A percentile compares a stretch with the other conserved stretches of the same genome.
phyloP scores from a whole-genome alignment of 345 rosid species.

The Gossypium longicalyx region DNA sequence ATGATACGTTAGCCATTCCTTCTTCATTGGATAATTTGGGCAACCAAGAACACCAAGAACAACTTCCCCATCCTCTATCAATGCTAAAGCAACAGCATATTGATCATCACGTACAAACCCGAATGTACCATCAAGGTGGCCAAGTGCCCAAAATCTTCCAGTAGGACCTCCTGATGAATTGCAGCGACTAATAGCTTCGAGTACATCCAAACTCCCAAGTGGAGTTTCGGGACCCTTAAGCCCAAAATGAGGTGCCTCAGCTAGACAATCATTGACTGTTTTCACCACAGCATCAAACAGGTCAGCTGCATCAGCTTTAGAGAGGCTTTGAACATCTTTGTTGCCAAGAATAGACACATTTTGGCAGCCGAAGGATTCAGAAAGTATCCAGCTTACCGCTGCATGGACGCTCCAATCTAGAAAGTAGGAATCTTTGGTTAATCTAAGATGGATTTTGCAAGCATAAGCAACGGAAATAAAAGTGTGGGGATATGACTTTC shows the following conservation, averaged over 20 bases:
- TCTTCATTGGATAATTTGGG: conserved; percentile 54
- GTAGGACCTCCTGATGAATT: conserved; percentile 34
- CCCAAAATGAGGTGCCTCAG: conserved; percentile 44
- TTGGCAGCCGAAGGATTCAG: conserved; percentile 31
- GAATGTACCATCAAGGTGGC: conserved; percentile 47
- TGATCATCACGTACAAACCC: conserved; percentile 27
- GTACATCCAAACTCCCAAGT: conserved; percentile 36
- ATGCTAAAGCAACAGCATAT: conserved; percentile 49
- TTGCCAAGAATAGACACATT: conserved; percentile 43
- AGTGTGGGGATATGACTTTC: too few species aligned
- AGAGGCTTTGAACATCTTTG: conserved; percentile 43
- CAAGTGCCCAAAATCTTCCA: conserved; percentile 51
- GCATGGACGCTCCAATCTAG: conserved; percentile 57
- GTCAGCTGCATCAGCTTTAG: conserved; percentile 23
- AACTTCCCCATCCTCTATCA: conserved; percentile 47
- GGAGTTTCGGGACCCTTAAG: conserved; percentile 28
- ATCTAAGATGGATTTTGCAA: too few species aligned
- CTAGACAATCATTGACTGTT: conserved; percentile 37
- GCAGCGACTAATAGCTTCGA: conserved; percentile 44
- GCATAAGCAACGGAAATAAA: too few species aligned
- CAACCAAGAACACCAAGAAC: conserved; percentile 56
- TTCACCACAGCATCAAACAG: conserved; percentile 36
- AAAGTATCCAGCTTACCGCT: conserved; percentile 47
- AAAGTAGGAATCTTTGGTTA: too few species aligned
- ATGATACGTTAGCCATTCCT: conserved; percentile 49